phyloP scores from a whole-genome alignment of 192 early-diverging fungal species.

The Rhizophagus sp. region DNA sequence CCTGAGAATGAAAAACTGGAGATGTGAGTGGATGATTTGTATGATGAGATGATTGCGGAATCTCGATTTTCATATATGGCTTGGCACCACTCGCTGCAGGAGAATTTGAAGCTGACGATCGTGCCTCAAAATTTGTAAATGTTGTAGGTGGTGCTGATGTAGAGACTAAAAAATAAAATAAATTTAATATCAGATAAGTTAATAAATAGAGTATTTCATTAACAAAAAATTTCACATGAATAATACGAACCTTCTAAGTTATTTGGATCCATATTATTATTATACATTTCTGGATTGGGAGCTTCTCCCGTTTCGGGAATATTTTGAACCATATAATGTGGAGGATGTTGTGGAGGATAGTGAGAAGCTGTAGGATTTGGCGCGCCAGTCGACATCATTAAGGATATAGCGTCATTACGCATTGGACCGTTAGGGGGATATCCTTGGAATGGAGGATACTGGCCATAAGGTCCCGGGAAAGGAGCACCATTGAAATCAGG shows the following conservation, averaged over 20 bases:
- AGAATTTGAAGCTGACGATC: neutral
- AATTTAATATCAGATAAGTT: neutral
- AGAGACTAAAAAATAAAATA: neutral
- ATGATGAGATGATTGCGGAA: neutral
- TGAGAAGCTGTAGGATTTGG: neutral
- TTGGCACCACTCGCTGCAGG: neutral
- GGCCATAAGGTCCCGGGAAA: slow-evolving; percentile 25
- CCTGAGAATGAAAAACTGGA: slow-evolving; percentile 24
- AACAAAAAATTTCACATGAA: neutral
- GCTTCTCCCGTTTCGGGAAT: slow-evolving; percentile 40
- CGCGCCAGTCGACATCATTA: slow-evolving; percentile 10
- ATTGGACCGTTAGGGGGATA: slow-evolving; percentile 16
- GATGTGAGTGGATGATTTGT: neutral
- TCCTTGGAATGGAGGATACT: slow-evolving; percentile 21
- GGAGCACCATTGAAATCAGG: slow-evolving; percentile 30
- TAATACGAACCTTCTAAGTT: neutral
- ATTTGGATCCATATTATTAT: slow-evolving; percentile 29
- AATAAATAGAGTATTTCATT: neutral
- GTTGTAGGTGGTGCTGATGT: slow-evolving; percentile 21
- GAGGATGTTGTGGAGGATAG: slow-evolving; percentile 8
- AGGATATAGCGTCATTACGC: slow-evolving; percentile 9
- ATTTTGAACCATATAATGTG: slow-evolving; percentile 43
- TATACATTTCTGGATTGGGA: slow-evolving; percentile 42
- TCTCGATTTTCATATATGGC: slow-evolving; percentile 17
- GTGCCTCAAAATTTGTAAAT: slow-evolving; percentile 34